phyloP scores from a whole-genome alignment of 83 land plant genomes.

The Picea mariana region DNA sequence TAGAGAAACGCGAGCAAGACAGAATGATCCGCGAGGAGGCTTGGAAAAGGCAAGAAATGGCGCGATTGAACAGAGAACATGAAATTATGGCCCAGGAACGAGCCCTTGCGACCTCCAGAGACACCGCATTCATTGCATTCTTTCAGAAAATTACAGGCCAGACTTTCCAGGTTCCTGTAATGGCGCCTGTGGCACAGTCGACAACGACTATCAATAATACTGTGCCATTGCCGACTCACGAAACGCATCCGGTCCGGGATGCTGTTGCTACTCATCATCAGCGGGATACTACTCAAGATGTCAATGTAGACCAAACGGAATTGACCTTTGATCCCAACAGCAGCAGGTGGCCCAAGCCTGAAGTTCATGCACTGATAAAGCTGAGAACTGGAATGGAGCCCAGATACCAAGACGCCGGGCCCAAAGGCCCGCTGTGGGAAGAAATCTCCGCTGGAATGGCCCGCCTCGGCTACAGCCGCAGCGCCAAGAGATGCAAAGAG shows the following conservation, averaged over 20 bases:
- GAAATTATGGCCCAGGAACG: slow-evolving; percentile 74
- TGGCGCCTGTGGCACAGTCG: slow-evolving; percentile 16
- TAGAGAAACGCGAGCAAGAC: slow-evolving; percentile 79
- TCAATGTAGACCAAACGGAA: slow-evolving; percentile 17
- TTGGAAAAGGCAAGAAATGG: slow-evolving; percentile 79
- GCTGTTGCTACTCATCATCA: background rate
- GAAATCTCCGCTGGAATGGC: slow-evolving; percentile 78
- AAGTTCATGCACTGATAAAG: slow-evolving; percentile 77
- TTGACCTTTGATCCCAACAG: slow-evolving; percentile 30
- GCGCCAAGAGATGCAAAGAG: slow-evolving; percentile 84
- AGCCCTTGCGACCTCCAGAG: slow-evolving; percentile 68
- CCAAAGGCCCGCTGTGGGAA: slow-evolving; percentile 92
- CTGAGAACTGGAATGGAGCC: slow-evolving; percentile 65
- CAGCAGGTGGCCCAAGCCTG: slow-evolving; percentile 86
- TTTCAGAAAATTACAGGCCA: slow-evolving; percentile 69
- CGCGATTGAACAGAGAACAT: slow-evolving; percentile 60
- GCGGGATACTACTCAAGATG: slow-evolving; percentile 11
- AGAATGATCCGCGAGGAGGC: slow-evolving; percentile 75
- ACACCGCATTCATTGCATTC: slow-evolving; percentile 77
- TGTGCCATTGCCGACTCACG: slow-evolving; percentile 11
- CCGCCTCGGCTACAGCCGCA: slow-evolving; percentile 69
- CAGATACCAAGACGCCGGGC: slow-evolving; percentile 76
- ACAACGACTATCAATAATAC: slow-evolving; percentile 4
- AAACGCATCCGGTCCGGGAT: background rate
- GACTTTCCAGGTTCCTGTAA: slow-evolving; percentile 31